Conservation (phyloP, 164 flowering plant species). For the Nelumbo lutea region DNA sequence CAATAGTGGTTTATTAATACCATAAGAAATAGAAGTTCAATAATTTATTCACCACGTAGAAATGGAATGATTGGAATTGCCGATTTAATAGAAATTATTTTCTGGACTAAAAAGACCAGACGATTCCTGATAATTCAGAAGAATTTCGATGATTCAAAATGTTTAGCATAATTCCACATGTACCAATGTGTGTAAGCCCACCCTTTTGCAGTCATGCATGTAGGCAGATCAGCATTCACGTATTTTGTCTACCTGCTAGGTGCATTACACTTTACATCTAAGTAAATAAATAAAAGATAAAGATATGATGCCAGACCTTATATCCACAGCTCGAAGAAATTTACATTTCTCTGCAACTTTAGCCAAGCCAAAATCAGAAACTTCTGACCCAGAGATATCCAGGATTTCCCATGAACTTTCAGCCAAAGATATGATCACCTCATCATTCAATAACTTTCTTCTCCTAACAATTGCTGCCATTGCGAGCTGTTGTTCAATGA, state of each 20-base stretch:
- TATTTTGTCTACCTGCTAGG: not conserved
- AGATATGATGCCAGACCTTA: conserved; percentile 46
- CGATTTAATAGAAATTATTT: no score
- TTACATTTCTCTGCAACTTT: conserved; percentile 54
- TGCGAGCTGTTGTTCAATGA: conserved; percentile 46
- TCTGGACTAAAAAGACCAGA: no score
- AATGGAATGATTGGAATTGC: no score
- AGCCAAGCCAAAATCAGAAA: conserved; percentile 69
- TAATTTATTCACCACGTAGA: no score
- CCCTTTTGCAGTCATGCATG: no score
- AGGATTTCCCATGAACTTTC: conserved; percentile 79
- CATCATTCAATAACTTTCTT: conserved; percentile 68
- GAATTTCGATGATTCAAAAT: no score
- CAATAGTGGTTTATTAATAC: no score
- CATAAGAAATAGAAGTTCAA: no score
- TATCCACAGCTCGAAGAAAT: conserved; percentile 60
- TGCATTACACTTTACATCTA: not conserved
- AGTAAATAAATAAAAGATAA: not conserved
- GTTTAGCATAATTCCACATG: no score
- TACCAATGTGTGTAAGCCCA: no score
- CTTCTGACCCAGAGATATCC: conserved; percentile 80
- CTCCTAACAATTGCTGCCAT: conserved; percentile 76
- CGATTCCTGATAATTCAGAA: no score
- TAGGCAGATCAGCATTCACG: no score
- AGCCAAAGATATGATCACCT: conserved; percentile 62